Percentiles rank a stretch among this genome's conserved stretches.
Evolutionary conservation across 345 rosid species (phyloP).

Genomic region (Pseudoturritis turrita): DNA sequence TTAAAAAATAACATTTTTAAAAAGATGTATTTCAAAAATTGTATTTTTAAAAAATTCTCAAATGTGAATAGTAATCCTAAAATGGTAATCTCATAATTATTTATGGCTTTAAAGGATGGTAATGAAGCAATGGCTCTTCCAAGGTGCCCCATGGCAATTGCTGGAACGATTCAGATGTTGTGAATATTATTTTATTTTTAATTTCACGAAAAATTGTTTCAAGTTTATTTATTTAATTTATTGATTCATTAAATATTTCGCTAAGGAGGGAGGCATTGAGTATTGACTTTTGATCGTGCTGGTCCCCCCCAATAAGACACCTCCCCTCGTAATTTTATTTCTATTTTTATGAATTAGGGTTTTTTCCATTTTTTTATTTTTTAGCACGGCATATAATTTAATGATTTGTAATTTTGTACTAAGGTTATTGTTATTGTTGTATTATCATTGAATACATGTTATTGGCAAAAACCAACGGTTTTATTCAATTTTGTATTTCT

Average conservation of each 20-base stretch:
- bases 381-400: too few species aligned
- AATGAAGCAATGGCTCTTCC: slow-evolving; percentile 24
- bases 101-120: slow-evolving; percentile 17
- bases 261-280: slow-evolving; percentile 11
- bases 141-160: slow-evolving; percentile 22
- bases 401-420: too few species aligned
- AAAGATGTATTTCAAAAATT: too few species aligned
- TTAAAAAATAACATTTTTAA: too few species aligned
- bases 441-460: too few species aligned
- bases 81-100: neutral
- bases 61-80: neutral
- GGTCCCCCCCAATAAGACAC: slow-evolving; percentile 30
- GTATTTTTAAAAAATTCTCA: too few species aligned
- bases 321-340: slow-evolving; percentile 15
- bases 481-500: too few species aligned
- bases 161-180: slow-evolving; percentile 32
- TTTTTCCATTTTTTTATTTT: neutral
- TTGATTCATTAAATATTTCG: neutral
- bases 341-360: neutral
- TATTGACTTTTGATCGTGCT: slow-evolving; percentile 21
- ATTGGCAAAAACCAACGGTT: too few species aligned
- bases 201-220: neutral
- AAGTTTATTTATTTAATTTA: neutral
- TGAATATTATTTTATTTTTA: neutral
- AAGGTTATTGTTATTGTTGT: too few species aligned